Percentiles rank a stretch among this genome's conserved stretches.
phyloP scores from a whole-genome alignment of 176 grass and related monocot genomes.

The Aegilops bicornis region DNA sequence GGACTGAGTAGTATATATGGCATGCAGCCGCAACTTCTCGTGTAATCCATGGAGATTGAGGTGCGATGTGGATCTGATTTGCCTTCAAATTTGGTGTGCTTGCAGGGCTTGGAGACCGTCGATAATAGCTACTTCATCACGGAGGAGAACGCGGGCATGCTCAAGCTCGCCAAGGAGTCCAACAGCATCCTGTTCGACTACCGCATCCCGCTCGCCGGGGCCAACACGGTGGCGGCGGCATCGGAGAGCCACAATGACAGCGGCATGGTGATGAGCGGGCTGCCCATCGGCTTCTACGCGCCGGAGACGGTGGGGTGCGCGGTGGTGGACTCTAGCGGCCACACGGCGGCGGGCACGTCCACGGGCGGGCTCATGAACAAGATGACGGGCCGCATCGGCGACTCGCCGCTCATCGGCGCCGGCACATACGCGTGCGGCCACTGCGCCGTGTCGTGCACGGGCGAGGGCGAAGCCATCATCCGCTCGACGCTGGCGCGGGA shows the following conservation, averaged over 20 bases:
- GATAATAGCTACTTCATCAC: conserved; percentile 95
- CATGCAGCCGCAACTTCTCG: too few relatives aligned
- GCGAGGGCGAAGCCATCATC: too few relatives aligned
- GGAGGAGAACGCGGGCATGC: conserved; percentile 83
- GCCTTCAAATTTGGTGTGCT: neutral
- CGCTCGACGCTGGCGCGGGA: conserved; percentile 49
- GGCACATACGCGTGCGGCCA: too few relatives aligned
- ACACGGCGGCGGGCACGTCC: conserved; percentile 65
- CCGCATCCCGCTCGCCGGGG: conserved; percentile 51
- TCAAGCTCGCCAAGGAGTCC: conserved; percentile 86
- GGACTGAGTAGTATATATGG: too few relatives aligned
- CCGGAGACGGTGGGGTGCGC: conserved; percentile 90
- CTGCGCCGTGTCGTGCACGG: conserved; percentile 70
- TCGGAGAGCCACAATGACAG: neutral
- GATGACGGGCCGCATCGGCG: conserved; percentile 79
- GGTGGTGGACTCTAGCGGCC: conserved; percentile 57
- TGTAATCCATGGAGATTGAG: too few relatives aligned
- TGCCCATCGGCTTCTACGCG: conserved; percentile 88
- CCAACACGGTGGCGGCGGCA: too few relatives aligned
- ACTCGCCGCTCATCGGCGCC: conserved; percentile 88
- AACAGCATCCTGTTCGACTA: conserved; percentile 85
- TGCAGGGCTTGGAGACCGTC: conserved; percentile 66
- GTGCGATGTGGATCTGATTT: too few relatives aligned
- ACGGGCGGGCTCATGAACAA: conserved; percentile 97
- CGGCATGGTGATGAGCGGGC: conserved; percentile 69